A percentile compares a stretch with the other conserved stretches of the same genome.
Evolutionary conservation across 129 eudicot genomes (phyloP).

Genomic region (Lactuca saligna): DNA sequence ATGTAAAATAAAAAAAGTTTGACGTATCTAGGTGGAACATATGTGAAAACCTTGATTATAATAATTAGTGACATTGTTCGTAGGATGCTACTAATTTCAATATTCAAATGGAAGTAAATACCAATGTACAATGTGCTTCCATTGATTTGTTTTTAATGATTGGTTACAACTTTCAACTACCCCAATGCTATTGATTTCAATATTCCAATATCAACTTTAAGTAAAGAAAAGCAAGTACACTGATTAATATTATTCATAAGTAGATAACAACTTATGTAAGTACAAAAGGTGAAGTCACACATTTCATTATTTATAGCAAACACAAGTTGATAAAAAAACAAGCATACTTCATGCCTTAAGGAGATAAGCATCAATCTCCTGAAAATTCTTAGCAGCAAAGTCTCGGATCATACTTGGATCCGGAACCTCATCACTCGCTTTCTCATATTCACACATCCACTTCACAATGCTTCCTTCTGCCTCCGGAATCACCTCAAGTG

Average conservation of each 20-base stretch:
- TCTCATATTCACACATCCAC: conserved; percentile 72
- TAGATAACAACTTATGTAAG: conserved; percentile 13
- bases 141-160: too few relatives aligned
- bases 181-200: neutral
- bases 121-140: too few relatives aligned
- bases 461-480: conserved; percentile 64
- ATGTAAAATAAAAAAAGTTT: too few relatives aligned
- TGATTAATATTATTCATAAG: conserved; percentile 12
- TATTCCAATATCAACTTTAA: too few relatives aligned
- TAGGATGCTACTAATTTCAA: too few relatives aligned
- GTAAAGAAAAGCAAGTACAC: neutral
- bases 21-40: too few relatives aligned
- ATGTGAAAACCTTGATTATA: too few relatives aligned
- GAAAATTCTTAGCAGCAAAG: conserved; percentile 58
- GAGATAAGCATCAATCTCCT: conserved; percentile 63
- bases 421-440: conserved; percentile 73
- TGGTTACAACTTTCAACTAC: too few relatives aligned
- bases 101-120: too few relatives aligned
- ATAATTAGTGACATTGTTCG: too few relatives aligned
- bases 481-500: conserved; percentile 48
- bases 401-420: conserved; percentile 56
- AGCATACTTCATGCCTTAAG: conserved; percentile 37
- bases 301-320: conserved; percentile 11
- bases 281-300: neutral
- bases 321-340: conserved; percentile 13